A percentile compares a stretch with the other conserved stretches of the same genome.
phyloP scores from a whole-genome alignment of 2,329 filamentous ascomycete genomes.

The Xylariaceae sp. region DNA sequence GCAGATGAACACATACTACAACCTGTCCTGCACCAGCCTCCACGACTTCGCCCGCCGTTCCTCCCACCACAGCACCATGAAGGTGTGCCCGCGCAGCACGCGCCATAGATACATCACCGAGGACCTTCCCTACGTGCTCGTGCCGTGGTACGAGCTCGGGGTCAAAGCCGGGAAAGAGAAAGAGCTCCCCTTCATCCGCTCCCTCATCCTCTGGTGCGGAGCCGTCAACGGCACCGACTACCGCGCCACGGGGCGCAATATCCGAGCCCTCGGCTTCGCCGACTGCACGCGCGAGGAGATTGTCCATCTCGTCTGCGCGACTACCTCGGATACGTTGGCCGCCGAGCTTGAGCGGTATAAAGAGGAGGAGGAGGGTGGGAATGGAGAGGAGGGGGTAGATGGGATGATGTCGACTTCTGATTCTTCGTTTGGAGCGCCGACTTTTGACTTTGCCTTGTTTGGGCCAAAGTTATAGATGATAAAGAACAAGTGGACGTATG shows the following conservation, averaged over 20 bases:
- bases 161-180: slow-evolving; percentile 11
- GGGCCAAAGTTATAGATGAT: neutral
- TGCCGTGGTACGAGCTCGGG: slow-evolving; percentile 17
- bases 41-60: slow-evolving; percentile 12
- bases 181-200: slow-evolving; percentile 11
- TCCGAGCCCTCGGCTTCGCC: slow-evolving; percentile 6
- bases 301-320: slow-evolving; percentile 5
- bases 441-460: neutral
- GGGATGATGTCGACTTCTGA: too few species aligned
- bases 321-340: slow-evolving; percentile 3
- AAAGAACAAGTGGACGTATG: neutral
- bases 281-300: slow-evolving; percentile 9
- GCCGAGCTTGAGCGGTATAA: slow-evolving; percentile 5
- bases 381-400: too few species aligned
- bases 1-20: slow-evolving; percentile 14
- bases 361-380: too few species aligned
- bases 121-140: slow-evolving; percentile 15
- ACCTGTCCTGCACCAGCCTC: slow-evolving; percentile 3
- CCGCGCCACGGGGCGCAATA: slow-evolving; percentile 8
- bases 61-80: slow-evolving; percentile 13
- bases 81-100: slow-evolving; percentile 13
- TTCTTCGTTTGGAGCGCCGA: too few species aligned
- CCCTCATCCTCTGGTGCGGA: slow-evolving; percentile 14
- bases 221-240: slow-evolving; percentile 14
- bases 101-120: slow-evolving; percentile 12